Percentiles rank a stretch among this genome's conserved stretches.
phyloP scores from a whole-genome alignment of 352 stramenopile genomes.

The Globisporangium okanoganense region DNA sequence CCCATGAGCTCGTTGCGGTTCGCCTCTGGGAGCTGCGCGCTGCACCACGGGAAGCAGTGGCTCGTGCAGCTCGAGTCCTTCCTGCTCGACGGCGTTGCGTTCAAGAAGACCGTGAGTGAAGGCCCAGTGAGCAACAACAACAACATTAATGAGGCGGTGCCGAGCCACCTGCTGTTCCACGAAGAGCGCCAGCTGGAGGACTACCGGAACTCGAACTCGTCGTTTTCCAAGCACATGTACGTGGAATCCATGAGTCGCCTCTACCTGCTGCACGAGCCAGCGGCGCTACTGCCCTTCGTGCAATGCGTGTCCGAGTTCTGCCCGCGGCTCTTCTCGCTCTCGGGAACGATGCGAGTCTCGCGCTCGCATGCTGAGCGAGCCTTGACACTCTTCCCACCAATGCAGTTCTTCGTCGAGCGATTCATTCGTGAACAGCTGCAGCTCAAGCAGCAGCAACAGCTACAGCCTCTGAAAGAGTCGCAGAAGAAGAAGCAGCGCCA shows the following conservation, averaged over 20 bases:
- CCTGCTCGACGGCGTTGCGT: slow-evolving; percentile 46
- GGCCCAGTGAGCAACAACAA: not conserved
- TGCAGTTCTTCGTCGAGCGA: slow-evolving; percentile 38
- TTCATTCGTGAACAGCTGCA: slow-evolving; percentile 16
- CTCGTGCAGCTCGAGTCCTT: slow-evolving; percentile 71
- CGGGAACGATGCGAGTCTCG: slow-evolving; percentile 28
- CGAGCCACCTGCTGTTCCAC: slow-evolving; percentile 81
- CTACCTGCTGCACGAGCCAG: slow-evolving; percentile 70
- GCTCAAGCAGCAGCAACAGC: slow-evolving; percentile 5
- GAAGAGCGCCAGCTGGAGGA: slow-evolving; percentile 67
- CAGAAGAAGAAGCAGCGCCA: slow-evolving; percentile 8
- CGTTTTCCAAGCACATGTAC: slow-evolving; percentile 87
- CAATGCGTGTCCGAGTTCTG: slow-evolving; percentile 50
- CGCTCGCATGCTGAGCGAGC: slow-evolving; percentile 70
- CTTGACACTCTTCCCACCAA: slow-evolving; percentile 54
- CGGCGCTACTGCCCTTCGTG: slow-evolving; percentile 56
- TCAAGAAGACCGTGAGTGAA: slow-evolving; percentile 23
- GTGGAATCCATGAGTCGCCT: slow-evolving; percentile 78
- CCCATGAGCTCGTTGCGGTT: slow-evolving; percentile 81
- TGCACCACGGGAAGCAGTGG: slow-evolving; percentile 57
- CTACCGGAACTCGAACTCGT: slow-evolving; percentile 64
- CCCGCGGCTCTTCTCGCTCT: slow-evolving; percentile 65
- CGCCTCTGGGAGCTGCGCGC: slow-evolving; percentile 51
- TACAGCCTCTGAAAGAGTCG: not conserved
- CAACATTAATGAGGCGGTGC: slow-evolving; percentile 13